Conservation (phyloP, 2,329 filamentous ascomycete species). For the Chrysoporthe cubensis region DNA sequence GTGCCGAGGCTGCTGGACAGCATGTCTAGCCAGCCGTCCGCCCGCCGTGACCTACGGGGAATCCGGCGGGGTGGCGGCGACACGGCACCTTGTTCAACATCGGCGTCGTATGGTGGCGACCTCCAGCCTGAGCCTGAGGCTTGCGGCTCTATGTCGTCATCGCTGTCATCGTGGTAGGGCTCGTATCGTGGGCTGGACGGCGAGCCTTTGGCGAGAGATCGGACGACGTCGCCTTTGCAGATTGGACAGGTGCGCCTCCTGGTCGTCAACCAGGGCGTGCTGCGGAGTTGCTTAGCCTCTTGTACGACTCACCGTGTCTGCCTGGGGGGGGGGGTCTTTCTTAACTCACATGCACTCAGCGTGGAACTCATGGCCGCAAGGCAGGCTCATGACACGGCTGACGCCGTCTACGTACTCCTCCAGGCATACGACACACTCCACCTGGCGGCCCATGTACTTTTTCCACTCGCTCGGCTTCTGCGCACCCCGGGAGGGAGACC, state of each 20-base stretch:
- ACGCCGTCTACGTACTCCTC: conserved; percentile 96
- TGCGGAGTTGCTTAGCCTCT: conserved; percentile 44
- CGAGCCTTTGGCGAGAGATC: conserved; percentile 61
- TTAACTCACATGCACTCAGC: conserved; percentile 92
- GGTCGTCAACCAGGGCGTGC: conserved; percentile 95
- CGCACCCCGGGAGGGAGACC: conserved; percentile 40
- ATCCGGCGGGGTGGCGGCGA: conserved; percentile 31
- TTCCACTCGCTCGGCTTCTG: conserved; percentile 65
- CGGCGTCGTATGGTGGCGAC: conserved; percentile 37
- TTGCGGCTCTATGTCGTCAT: conserved; percentile 43
- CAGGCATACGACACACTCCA: conserved; percentile 94
- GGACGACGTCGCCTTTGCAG: conserved; percentile 95
- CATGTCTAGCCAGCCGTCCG: conserved; percentile 24
- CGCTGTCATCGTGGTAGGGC: conserved; percentile 57
- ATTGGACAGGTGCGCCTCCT: conserved; percentile 96
- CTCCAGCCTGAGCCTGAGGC: conserved; percentile 26
- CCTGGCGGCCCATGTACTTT: conserved; percentile 69
- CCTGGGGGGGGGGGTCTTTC: no score
- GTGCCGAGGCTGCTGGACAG: conserved; percentile 26
- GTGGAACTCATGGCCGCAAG: conserved; percentile 97
- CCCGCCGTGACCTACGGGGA: conserved; percentile 11
- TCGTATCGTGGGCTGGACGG: conserved; percentile 58
- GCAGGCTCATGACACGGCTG: conserved; percentile 93
- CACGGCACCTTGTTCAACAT: conserved; percentile 50
- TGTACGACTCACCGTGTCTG: background rate